Percentiles rank a stretch among this genome's conserved stretches.
Evolutionary conservation across 345 rosid genomes (phyloP).

Genomic region (Populus deltoides): DNA sequence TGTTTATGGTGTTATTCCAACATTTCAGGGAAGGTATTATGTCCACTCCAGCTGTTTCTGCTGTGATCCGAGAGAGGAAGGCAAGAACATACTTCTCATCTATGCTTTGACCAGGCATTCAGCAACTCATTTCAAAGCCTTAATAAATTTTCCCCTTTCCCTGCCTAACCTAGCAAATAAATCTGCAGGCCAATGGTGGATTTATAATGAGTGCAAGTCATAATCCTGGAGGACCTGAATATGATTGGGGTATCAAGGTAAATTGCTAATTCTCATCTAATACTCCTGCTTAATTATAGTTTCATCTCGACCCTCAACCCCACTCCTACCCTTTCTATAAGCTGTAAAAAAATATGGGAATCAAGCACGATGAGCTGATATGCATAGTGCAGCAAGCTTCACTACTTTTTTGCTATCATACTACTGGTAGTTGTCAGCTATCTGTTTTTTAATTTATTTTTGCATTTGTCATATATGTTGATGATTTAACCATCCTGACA

Average conservation of each 20-base stretch:
- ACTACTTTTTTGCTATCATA: not conserved
- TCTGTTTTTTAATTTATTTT: not conserved
- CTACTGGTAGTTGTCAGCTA: not conserved
- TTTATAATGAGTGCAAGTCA: slow-evolving; percentile 98
- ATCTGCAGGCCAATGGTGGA: slow-evolving; percentile 81
- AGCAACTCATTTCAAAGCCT: not conserved
- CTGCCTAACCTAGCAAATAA: not conserved
- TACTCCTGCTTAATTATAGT: not conserved
- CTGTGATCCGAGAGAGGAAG: slow-evolving; percentile 82
- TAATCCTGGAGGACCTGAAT: slow-evolving; percentile 92
- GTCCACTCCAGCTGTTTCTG: slow-evolving; percentile 92
- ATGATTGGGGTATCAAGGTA: slow-evolving; percentile 99
- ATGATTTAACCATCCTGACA: not conserved
- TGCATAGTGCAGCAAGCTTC: not conserved
- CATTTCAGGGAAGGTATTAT: slow-evolving; percentile 72
- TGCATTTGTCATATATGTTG: not conserved
- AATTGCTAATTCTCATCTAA: slow-evolving; percentile 15
- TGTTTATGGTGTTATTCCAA: slow-evolving; percentile 11
- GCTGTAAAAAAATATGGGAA: not conserved
- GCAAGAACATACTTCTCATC: slow-evolving; percentile 28
- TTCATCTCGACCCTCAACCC: not conserved
- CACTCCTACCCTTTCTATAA: not conserved
- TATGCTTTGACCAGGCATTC: slow-evolving; percentile 5
- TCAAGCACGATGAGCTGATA: not conserved
- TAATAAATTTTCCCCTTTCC: not conserved